Base-by-base conservation (phyloP, 257 asterid genomes). In the Cynanchum wilfordii region DNA sequence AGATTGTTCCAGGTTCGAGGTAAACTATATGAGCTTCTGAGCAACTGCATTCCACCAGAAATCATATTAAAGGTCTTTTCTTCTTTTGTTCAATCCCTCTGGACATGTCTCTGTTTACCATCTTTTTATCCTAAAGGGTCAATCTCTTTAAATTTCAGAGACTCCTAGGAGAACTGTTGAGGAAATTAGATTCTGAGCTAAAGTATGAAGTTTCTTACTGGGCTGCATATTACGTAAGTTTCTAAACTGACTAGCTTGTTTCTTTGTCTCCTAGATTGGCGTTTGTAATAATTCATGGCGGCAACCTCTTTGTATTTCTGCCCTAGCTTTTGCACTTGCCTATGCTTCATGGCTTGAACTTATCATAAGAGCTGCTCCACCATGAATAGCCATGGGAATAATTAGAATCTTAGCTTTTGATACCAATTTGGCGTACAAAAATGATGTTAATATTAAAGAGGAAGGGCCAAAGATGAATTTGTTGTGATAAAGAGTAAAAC, bases 1-100 rank as follows among this genome's bases (percentile, higher is more conserved):
- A 95, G 99, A 90, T 79, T 95, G 86, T 95, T 89, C 79, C 93
- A 92, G 83, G 93, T 95, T 77, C 86, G 99, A 75, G 99, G 98
- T 70, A 92, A 89, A 87, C 82, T 95, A 68, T 95, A 91, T 78
- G 98, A 94, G 82, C 93, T 94, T 67, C 92, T 91, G 59, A 79
- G 88, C 78, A 95, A 95, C 77, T 95, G 98, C 77, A 91, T 95
- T 81, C 99, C 99, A 25, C 92, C 99, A 64, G 99, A 91, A 73
- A 83, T 91, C 62, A 83, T 94, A 69, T 75, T 91, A 57, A 91
- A 94, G 98, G 99, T 91, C 66, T n/a, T 38, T 56, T 59, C 73
- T 59, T 40, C 40, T 5, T 22, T 60, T 51, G 8, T 20, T 63
- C 47, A 36, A 5, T 25, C 72, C 45, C 72, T 65, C 78, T 80